Evolutionary conservation across 1,284 basidiomycete species (phyloP).

Genomic region (Rhodotorula glutinis): DNA sequence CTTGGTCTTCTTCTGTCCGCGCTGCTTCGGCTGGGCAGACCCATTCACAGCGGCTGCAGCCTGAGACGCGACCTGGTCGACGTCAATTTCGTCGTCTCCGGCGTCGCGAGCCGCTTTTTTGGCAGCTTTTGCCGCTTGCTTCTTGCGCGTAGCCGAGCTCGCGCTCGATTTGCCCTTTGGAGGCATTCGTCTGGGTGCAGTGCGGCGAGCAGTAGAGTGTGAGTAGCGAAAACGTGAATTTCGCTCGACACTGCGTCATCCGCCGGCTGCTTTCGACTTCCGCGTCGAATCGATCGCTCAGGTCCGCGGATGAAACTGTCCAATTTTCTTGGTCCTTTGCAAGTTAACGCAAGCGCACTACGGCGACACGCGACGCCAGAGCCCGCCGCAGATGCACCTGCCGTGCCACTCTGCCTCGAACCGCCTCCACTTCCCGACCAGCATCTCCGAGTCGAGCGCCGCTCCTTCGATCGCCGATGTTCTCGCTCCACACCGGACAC

Average conservation of each 20-base stretch:
- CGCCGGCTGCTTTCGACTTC: no score
- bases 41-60: neutral
- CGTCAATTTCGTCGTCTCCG: constrained; percentile 15
- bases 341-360: no score
- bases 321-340: no score
- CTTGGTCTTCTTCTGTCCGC: constrained; percentile 50
- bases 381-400: constrained; percentile 22
- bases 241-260: constrained; percentile 4
- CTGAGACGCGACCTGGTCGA: neutral
- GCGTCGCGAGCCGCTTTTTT: constrained; percentile 51
- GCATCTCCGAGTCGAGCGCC: neutral
- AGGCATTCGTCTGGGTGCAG: constrained; percentile 7
- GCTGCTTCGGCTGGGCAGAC: constrained; percentile 9
- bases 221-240: neutral
- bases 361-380: constrained; percentile 2
- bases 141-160: constrained; percentile 73
- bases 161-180: constrained; percentile 31
- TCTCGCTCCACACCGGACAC: constrained; percentile 9
- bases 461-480: neutral
- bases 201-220: no score
- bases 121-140: constrained; percentile 61
- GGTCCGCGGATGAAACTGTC: no score
- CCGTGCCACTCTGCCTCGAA: constrained; percentile 12
- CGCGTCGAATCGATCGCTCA: neutral
- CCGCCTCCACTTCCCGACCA: constrained; percentile 7